Percentiles rank a stretch among this genome's conserved stretches.
Evolutionary conservation across 2,329 filamentous ascomycete species (phyloP).

Genomic region (Calonectria pseudoturangicola): DNA sequence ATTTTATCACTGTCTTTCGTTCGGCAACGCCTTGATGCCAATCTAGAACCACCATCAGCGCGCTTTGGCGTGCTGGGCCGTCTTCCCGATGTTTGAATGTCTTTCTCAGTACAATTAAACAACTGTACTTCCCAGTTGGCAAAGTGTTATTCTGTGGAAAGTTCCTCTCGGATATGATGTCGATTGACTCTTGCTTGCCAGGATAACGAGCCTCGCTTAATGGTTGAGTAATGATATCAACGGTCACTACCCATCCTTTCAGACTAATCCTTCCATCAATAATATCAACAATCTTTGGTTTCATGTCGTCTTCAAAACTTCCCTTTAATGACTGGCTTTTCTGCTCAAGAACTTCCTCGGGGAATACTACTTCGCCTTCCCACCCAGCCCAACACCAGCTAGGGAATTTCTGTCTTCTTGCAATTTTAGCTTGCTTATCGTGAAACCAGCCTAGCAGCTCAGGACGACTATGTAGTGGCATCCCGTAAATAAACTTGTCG

Average conservation of each 20-base stretch:
- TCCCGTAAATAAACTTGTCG: neutral
- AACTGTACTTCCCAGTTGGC: conserved; percentile 7
- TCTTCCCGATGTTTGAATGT: neutral
- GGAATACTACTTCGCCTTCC: conserved; percentile 6
- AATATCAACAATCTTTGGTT: neutral
- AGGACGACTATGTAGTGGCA: conserved; percentile 1
- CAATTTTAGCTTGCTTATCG: neutral
- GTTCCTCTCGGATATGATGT: conserved; percentile 6
- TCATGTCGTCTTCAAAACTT: neutral
- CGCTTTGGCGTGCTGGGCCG: neutral
- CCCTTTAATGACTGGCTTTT: neutral
- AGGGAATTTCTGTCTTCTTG: neutral
- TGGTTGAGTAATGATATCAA: conserved; percentile 11
- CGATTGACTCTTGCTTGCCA: neutral
- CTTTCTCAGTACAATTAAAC: neutral
- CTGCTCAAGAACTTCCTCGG: neutral
- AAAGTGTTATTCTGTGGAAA: conserved; percentile 21
- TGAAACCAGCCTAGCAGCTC: conserved; percentile 14
- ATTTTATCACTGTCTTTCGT: conserved; percentile 13
- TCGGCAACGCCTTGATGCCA: neutral
- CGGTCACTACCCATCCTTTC: neutral
- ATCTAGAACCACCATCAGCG: conserved; percentile 5
- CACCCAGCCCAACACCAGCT: conserved; percentile 32
- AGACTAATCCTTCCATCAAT: neutral
- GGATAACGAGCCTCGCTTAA: conserved; percentile 20